These are phyloP conservation scores for Acorus calamus DNA, from an alignment of 106 monocot genomes.

Conservation along the genomic window DNA sequence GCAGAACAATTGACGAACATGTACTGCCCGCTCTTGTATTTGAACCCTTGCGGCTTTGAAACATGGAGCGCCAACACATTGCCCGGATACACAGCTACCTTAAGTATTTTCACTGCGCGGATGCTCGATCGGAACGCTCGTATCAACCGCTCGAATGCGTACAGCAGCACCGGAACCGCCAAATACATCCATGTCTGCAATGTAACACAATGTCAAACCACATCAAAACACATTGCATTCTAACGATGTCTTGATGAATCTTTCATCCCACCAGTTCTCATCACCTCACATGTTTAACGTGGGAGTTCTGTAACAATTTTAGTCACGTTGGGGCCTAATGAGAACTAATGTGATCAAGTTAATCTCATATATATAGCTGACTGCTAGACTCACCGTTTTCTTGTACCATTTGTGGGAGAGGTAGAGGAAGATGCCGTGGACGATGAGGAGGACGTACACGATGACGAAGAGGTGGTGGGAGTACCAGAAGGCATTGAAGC, in stretches of 20 bases:
- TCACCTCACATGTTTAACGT: too few relatives aligned
- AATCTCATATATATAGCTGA: background rate
- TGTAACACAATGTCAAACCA: background rate
- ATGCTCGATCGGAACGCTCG: slow-evolving; percentile 57
- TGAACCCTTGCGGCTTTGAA: slow-evolving; percentile 69
- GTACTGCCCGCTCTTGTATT: slow-evolving; percentile 77
- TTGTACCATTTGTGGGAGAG: slow-evolving; percentile 62
- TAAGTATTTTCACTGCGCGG: slow-evolving; percentile 58
- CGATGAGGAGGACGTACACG: slow-evolving; percentile 74
- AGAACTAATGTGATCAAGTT: background rate
- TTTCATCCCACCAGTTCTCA: too few relatives aligned
- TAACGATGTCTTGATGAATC: too few relatives aligned
- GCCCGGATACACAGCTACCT: slow-evolving; percentile 84
- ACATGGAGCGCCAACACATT: slow-evolving; percentile 70
- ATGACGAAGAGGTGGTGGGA: slow-evolving; percentile 83
- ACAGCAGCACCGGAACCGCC: slow-evolving; percentile 51
- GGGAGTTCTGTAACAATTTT: background rate
- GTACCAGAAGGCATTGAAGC: slow-evolving; percentile 98
- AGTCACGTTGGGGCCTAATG: background rate
- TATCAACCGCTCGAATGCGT: slow-evolving; percentile 49
- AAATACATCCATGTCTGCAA: slow-evolving; percentile 91
- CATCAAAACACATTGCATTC: background rate
- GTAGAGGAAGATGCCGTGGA: slow-evolving; percentile 73
- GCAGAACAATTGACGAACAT: slow-evolving; percentile 86
- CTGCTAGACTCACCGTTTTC: slow-evolving; percentile 37